Percentiles rank a stretch among this genome's conserved stretches.
phyloP scores from a whole-genome alignment of 2,329 filamentous ascomycete species.

The Pseudogymnoascus sp. region DNA sequence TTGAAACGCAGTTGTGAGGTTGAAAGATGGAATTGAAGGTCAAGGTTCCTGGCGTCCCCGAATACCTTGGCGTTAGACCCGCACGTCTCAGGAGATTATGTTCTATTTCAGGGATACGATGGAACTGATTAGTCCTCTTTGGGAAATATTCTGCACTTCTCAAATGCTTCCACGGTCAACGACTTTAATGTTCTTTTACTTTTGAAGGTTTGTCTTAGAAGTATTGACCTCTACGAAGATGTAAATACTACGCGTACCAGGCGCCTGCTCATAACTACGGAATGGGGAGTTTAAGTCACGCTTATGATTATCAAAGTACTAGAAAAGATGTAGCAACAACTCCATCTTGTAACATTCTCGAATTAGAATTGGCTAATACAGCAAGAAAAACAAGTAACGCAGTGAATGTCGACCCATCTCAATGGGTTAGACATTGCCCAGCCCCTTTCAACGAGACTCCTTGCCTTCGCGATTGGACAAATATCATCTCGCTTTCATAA shows the following conservation, averaged over 20 bases:
- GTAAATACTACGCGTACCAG: neutral
- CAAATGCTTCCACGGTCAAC: neutral
- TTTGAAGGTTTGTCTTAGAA: neutral
- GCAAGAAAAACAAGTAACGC: constrained; percentile 27
- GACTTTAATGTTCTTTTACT: neutral
- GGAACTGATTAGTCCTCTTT: constrained; percentile 1
- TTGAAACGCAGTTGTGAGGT: constrained; percentile 5
- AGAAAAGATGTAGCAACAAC: constrained; percentile 1
- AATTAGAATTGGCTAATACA: constrained; percentile 30
- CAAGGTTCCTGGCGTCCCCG: constrained; percentile 5
- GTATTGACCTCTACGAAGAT: neutral
- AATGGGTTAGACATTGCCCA: constrained; percentile 23
- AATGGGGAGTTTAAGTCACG: neutral
- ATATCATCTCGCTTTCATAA: constrained; percentile 25
- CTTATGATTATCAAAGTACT: neutral
- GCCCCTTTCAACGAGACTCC: constrained; percentile 25
- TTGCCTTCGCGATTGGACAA: constrained; percentile 26
- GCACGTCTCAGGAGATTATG: constrained; percentile 7
- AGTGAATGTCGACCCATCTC: constrained; percentile 25
- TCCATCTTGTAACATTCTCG: constrained; percentile 8
- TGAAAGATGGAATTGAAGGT: constrained; percentile 6
- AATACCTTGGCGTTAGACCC: constrained; percentile 3
- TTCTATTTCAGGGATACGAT: constrained; percentile 9
- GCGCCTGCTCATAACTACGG: too few relatives aligned
- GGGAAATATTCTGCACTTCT: neutral